Evolutionary conservation across 106 monocot genomes (phyloP), one percentile per base, ranked within the genome.

Genomic region (Ottelia alismoides): DNA sequence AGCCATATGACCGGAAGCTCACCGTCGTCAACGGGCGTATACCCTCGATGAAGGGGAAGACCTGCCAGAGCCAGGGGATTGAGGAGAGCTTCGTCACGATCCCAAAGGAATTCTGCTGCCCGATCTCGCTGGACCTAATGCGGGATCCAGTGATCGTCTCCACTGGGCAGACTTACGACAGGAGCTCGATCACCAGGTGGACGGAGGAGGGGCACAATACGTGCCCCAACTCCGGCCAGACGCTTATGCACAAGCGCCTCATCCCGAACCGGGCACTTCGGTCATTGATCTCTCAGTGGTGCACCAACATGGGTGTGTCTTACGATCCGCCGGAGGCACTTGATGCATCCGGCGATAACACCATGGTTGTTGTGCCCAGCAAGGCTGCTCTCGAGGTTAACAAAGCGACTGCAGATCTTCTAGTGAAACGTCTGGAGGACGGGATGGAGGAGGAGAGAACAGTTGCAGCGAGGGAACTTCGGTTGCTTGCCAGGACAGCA

Each of bases 61-160:
- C 48, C 2, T 56, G 55, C 30, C n/a, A n/a, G n/a, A n/a, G 54
- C 31, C 57, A 27, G 57, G 47, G 44, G 6, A 20, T 44, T 31
- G 59, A 50, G 2, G 57, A 60, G 21, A 24, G 11, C 11, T 47
- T 19, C 18, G 14, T 47, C 14, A 25, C 61, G 23, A 66, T 76
- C 17, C 76, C 70, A 0, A 72, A 77, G 62, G 76, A 77, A 22
- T 77, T 77, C 32, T 72, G 71, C 62, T 77, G 76, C 57, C 76
- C 76, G 47, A 71, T 77, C 18, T 71, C 71, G 6, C 47, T 77
- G 21, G 76, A 77, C 20, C 7, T 77, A n/a, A 77, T 77, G 76
- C 18, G 12, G n/a, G 76, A 77, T 20, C 76, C 76, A 16, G 76
- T 77, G 46, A 71, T 63, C 22, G 35, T 53, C 30, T 49, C 76